Percentiles rank a stretch among this genome's conserved stretches.
phyloP scores from a whole-genome alignment of 805 yeast genomes.

The Wickerhamomyces bovis region DNA sequence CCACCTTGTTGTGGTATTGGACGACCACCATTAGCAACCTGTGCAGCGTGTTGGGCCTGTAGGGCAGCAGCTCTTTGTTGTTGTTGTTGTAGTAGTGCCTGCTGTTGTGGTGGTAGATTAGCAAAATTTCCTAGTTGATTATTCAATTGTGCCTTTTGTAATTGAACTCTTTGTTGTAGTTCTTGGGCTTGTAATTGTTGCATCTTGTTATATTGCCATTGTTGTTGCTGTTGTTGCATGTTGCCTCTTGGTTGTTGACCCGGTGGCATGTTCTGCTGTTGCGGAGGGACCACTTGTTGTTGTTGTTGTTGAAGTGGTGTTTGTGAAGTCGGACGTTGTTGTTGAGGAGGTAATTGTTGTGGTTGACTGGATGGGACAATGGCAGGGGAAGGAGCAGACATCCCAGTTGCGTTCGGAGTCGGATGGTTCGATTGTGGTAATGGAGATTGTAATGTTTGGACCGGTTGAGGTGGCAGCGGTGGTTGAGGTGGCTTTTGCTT shows the following conservation, averaged over 20 bases:
- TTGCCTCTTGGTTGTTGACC: background rate
- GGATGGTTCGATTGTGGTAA: conserved; percentile 14
- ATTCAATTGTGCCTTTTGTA: conserved; percentile 19
- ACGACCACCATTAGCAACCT: background rate
- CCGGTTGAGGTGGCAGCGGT: background rate
- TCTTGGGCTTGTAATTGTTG: conserved; percentile 20
- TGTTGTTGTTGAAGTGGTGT: background rate
- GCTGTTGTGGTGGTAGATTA: conserved; percentile 11
- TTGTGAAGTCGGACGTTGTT: background rate
- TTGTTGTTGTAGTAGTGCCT: conserved; percentile 9
- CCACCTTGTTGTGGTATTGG: background rate
- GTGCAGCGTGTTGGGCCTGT: conserved; percentile 7
- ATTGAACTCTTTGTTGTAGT: conserved; percentile 19
- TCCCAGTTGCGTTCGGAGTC: conserved; percentile 11
- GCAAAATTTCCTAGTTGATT: conserved; percentile 8
- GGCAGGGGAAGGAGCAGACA: conserved; percentile 16
- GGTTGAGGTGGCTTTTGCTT: too few relatives aligned
- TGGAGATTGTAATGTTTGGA: conserved; percentile 18
- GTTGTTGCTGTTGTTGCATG: conserved; percentile 9
- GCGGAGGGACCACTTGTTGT: background rate
- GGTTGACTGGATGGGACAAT: conserved; percentile 1
- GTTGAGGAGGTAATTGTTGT: conserved; percentile 5
- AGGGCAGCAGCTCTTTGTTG: conserved; percentile 4
- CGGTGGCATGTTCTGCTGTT: conserved; percentile 2
- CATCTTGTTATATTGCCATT: conserved; percentile 17